Conservation (phyloP, 1,284 basidiomycete species). For the Cutaneotrichosporon sp. region DNA sequence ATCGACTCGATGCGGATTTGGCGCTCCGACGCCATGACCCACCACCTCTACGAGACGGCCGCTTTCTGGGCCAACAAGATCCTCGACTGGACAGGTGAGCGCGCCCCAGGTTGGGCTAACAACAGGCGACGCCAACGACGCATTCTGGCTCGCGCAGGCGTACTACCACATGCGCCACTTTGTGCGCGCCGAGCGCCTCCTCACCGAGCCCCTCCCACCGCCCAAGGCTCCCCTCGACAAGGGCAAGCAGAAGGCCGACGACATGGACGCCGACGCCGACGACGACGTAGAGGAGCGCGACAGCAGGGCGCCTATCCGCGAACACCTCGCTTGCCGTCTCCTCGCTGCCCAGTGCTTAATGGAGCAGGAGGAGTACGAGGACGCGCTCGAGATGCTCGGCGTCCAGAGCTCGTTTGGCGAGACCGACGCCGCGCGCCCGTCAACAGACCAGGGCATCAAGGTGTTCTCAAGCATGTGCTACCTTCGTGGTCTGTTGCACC, state of each 20-base stretch:
- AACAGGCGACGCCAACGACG: slow-evolving; percentile 90
- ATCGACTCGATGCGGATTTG: slow-evolving; percentile 94
- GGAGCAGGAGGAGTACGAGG: slow-evolving; percentile 87
- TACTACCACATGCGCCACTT: slow-evolving; percentile 96
- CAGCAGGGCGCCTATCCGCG: slow-evolving; percentile 65
- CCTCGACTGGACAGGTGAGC: slow-evolving; percentile 85
- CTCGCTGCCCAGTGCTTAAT: slow-evolving; percentile 94
- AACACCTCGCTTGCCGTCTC: slow-evolving; percentile 89
- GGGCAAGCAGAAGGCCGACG: slow-evolving; percentile 25
- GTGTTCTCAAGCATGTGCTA: slow-evolving; percentile 95
- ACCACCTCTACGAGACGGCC: slow-evolving; percentile 96
- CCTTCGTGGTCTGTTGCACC: slow-evolving; percentile 87
- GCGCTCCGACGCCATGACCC: slow-evolving; percentile 96
- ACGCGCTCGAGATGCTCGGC: slow-evolving; percentile 90
- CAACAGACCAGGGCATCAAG: slow-evolving; percentile 68
- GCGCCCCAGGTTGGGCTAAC: background rate
- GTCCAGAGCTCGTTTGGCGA: slow-evolving; percentile 79
- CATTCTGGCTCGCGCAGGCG: slow-evolving; percentile 97
- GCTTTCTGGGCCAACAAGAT: slow-evolving; percentile 99
- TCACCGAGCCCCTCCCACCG: slow-evolving; percentile 66
- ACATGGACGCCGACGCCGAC: slow-evolving; percentile 12
- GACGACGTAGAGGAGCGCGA: background rate
- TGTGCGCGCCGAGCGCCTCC: slow-evolving; percentile 85
- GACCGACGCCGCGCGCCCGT: slow-evolving; percentile 1
- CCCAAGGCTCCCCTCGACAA: slow-evolving; percentile 4